phyloP scores from a whole-genome alignment of 306 rosid species.

The Dryas alaskensis region DNA sequence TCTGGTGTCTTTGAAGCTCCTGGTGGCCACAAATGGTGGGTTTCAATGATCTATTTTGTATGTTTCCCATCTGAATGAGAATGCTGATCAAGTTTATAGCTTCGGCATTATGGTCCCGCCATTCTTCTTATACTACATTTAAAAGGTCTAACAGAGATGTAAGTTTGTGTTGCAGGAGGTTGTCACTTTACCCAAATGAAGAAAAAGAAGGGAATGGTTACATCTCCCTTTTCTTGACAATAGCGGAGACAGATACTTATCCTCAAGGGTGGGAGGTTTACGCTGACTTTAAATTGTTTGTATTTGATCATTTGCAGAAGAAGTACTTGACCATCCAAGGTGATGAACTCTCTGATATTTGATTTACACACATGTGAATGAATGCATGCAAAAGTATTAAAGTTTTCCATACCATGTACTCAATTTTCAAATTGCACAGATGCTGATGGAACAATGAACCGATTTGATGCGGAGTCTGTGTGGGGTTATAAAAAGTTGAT shows the following conservation, averaged over 20 bases:
- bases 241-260: neutral
- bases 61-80: neutral
- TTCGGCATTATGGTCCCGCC: neutral
- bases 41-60: neutral
- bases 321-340: no score
- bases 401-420: no score
- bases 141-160: neutral
- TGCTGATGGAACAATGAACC: neutral
- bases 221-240: slow-evolving; percentile 20
- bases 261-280: slow-evolving; percentile 2
- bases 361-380: no score
- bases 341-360: no score
- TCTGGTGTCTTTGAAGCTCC: slow-evolving; percentile 11
- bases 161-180: neutral
- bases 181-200: slow-evolving; percentile 5
- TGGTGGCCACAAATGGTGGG: slow-evolving; percentile 12
- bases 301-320: neutral
- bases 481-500: slow-evolving; percentile 20
- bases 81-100: no score
- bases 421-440: neutral
- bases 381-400: no score
- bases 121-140: no score
- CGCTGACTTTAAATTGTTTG: slow-evolving; percentile 4
- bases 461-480: neutral
- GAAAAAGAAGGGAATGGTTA: neutral